phyloP scores from a whole-genome alignment of 768 basidiomycete species.

The Tulasnella sp. region DNA sequence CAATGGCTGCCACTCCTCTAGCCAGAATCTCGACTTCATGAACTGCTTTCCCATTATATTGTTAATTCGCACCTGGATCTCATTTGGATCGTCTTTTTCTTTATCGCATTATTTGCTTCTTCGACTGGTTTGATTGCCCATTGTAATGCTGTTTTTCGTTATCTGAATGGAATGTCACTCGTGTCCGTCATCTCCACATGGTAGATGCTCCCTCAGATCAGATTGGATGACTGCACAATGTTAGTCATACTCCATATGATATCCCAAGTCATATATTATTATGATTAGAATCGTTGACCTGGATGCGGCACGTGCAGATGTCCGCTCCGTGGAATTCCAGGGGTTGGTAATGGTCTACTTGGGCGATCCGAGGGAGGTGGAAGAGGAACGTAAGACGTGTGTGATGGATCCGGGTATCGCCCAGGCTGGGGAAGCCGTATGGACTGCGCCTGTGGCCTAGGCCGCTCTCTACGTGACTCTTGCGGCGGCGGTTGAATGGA shows the following conservation, averaged over 20 bases:
- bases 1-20: constrained; percentile 68
- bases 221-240: too few species aligned
- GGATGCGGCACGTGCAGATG: neutral
- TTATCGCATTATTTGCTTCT: neutral
- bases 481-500: neutral
- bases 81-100: too few species aligned
- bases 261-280: too few species aligned
- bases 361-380: neutral
- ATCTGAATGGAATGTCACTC: too few species aligned
- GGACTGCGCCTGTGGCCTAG: neutral
- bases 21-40: neutral
- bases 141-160: neutral
- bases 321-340: neutral
- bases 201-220: too few species aligned
- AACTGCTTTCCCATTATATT: neutral
- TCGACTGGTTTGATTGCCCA: neutral
- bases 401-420: neutral
- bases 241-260: too few species aligned
- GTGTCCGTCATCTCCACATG: too few species aligned
- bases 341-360: neutral
- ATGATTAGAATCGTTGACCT: neutral
- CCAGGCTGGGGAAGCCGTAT: neutral
- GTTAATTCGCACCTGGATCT: too few species aligned
- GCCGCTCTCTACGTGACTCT: neutral
- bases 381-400: neutral